Evolutionary conservation across 1,139 yeast genomes (phyloP), one percentile per base, ranked within the genome.

Genomic region (Martiniozyma asiatica): DNA sequence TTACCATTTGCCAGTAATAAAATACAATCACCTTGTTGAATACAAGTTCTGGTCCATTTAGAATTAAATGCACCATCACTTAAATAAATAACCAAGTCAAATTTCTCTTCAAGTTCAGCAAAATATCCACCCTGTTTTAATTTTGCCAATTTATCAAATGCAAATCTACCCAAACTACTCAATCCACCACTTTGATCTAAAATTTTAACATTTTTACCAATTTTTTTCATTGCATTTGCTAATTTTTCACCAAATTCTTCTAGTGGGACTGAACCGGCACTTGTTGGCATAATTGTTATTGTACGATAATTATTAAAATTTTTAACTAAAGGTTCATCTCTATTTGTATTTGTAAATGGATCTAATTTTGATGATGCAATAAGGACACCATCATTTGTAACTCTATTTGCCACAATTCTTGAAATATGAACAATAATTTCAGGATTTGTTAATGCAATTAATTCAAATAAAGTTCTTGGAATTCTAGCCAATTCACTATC

Each of bases 401-500:
- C 73, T 35, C 84, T 71, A 24, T 70, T 63, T 0, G 97, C 97
- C 14, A 89, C 94, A 35, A 87, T 68, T 52, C 94, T 61, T 0
- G 95, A 77, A 3, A 89, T 87, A 47, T 84, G 81, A 34, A 89
- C 81, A 73, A 92, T 84, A 22, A 87, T 77, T 0, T 93, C 72
- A 1, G 98, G 97, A 45, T 82, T 80, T 39, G 78, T 81, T 29
- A 80, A 56, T 0, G 95, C 85, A 20, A 89, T 59, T 47, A 81
- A 68, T 43, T 87, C 96, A 53, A 89, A 85, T 30, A 89, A 61
- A 0, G 87, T 69, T 56, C 95, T 69, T 10, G 98, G 97, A 30
- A 89, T 80, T 49, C 95, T 66, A 0, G 95, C 96, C 10, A 92
- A 65, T 52, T 89, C 98, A 0, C 96, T 79, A 43, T 87, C 97